Base-by-base conservation (phyloP, 1,139 yeast species). In the Hemisphaericaspora xylanilytica region DNA sequence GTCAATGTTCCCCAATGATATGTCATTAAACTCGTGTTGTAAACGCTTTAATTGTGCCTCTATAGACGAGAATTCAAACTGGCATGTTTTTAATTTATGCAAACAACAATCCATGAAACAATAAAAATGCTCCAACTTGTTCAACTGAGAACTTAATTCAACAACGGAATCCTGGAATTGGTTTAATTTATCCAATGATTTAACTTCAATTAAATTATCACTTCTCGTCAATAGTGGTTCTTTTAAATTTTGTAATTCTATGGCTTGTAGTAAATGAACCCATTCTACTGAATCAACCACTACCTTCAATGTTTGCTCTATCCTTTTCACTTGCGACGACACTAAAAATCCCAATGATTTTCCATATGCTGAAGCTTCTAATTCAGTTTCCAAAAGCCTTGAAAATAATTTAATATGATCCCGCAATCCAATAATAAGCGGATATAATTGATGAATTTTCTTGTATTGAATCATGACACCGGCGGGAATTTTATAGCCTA, bases 401-500 rank as follows among this genome's bases (percentile, higher is more conserved):
- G 80, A 55, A 13, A 69, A 48, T 4, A 58, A 44, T 2, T 38
- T 36, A 4, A 69, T 32, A 33, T 55, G 59, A 45, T 85, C 94
- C 8, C 61, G 57, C 11, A 87, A 51, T 11, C 74, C 69, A 1
- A 72, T 65, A 0, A 87, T 82, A 44, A 75, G 71, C 0, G 90
- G 89, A 36, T 78, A 73, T 0, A 84, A 55, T 24, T 70, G 65
- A 39, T 69, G 33, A 64, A 76, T 43, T 57, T 73, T 53, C 66
- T 70, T 31, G 75, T 73, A 42, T 58, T 71, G 45, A 59, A 64
- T 31, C 25, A 52, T 37, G 5, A 59, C 30, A 16, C 50, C 45
- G 1, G 57, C 49, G 0, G 96, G 92, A 0, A 87, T 61, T n/a
- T 71, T 76, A 48, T 73, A 79, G 5, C 79, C 81, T 43, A 81